Evolutionary conservation across 345 rosid genomes (phyloP), one percentile per base, ranked within the genome.

Genomic region (Clausena lansium): DNA sequence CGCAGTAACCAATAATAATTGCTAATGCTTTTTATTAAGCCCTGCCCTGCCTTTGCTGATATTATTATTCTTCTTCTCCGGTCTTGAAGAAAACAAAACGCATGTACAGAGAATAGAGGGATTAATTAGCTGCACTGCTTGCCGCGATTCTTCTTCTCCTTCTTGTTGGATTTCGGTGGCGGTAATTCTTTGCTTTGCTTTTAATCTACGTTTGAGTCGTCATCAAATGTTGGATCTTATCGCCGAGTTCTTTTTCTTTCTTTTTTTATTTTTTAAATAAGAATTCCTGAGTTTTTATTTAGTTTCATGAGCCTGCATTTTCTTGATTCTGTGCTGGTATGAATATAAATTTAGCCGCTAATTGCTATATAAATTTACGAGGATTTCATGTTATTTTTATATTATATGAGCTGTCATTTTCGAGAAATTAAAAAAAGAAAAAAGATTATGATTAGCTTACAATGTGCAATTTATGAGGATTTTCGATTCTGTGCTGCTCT

Each of bases 141-240:
- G 24, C 50, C 9, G 67, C 67, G 0, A 45, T 45, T 45, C 17
- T 45, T 3, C 50, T 11, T 45, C 50, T 41, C 10, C 47, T 41
- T 41, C 47, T 72, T 70, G 70, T 77, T 77, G 78, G 80, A 58
- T 82, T 82, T 75, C 76, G 35, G 83, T 64, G 17, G 85, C 66
- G 77, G 76, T 78, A 72, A 81, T 81, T 81, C 89, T 79, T 86
- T 88, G 47, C 89, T 87, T 88, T 89, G 90, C 93, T 89, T 90
- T 17, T 72, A 86, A 85, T 86, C 86, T 70, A 88, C 88, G 89
- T 85, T 66, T 65, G 81, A 55, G 62, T 45, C 6, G 70, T 68
- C 79, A 70, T 62, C 60, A 45, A 50, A 71, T 38, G 30, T 77
- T 74, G 73, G 82, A 85, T 85, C 82, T 83, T 83, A 79, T 82